phyloP scores from a whole-genome alignment of 1,284 basidiomycete species.

The Trichosporon sp. region DNA sequence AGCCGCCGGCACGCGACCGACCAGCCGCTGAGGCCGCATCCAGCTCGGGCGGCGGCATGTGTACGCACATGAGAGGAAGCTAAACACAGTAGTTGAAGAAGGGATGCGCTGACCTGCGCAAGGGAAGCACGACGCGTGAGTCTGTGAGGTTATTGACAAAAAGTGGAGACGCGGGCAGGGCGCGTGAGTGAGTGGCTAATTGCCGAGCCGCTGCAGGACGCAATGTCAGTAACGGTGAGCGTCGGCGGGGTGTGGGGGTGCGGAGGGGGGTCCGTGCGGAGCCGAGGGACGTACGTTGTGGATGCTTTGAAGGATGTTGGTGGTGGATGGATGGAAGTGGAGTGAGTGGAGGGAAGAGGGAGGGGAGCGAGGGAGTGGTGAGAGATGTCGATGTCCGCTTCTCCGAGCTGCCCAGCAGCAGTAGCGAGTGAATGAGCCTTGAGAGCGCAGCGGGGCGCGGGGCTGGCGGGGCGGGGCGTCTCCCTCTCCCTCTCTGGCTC shows the following conservation, averaged over 20 bases:
- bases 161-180: neutral
- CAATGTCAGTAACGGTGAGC: neutral
- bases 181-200: neutral
- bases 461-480: neutral
- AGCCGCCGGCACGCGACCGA: neutral
- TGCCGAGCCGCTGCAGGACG: neutral
- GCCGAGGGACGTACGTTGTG: neutral
- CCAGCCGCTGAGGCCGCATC: no score
- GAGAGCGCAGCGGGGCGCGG: no score
- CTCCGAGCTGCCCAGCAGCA: neutral
- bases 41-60: neutral
- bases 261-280: neutral
- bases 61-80: neutral
- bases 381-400: neutral
- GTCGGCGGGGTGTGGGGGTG: neutral
- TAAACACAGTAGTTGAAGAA: neutral
- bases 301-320: neutral
- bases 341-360: neutral
- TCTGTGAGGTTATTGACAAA: neutral
- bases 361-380: constrained; percentile 1
- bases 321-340: constrained; percentile 9
- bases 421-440: no score
- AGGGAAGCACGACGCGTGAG: neutral
- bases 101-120: neutral
- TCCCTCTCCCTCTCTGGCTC: no score